Evolutionary conservation across 1,284 basidiomycete species (phyloP).

Genomic region (Wallemia hederae): DNA sequence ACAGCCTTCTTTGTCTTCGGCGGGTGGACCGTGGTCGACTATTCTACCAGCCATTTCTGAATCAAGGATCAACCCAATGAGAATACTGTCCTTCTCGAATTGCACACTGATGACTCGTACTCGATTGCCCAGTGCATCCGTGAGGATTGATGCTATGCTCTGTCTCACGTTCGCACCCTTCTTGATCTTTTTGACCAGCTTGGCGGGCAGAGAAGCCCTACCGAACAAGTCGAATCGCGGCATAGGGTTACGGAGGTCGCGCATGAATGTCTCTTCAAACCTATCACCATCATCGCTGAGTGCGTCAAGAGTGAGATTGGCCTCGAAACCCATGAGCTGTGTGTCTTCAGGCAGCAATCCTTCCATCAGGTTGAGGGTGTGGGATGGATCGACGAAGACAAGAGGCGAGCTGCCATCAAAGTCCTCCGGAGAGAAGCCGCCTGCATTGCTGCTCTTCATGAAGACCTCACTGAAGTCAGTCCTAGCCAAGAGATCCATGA

Average conservation of each 20-base stretch:
- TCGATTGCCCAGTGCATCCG: slow-evolving; percentile 1
- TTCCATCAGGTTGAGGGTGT: slow-evolving; percentile 49
- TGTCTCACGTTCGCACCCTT: not conserved
- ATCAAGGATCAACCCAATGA: slow-evolving; percentile 46
- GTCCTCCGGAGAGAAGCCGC: slow-evolving; percentile 5
- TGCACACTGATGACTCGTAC: slow-evolving; percentile 6
- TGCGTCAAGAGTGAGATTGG: slow-evolving; percentile 11
- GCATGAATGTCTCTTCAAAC: not conserved
- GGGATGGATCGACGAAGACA: slow-evolving; percentile 43
- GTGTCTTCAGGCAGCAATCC: slow-evolving; percentile 30
- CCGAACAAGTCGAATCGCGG: not conserved
- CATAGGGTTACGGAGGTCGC: not conserved
- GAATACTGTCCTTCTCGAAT: slow-evolving; percentile 10
- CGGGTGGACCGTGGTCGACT: slow-evolving; percentile 63
- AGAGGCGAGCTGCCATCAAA: slow-evolving; percentile 14
- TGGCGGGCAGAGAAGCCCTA: not conserved
- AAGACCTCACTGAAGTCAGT: slow-evolving; percentile 40
- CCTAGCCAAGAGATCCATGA: slow-evolving; percentile 49
- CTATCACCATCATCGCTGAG: slow-evolving; percentile 9
- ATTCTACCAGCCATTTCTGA: slow-evolving; percentile 41
- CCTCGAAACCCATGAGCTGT: slow-evolving; percentile 15
- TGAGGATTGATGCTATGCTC: not conserved
- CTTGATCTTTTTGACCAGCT: not conserved
- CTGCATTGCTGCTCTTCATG: slow-evolving; percentile 18
- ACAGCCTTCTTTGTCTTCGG: slow-evolving; percentile 24